Evolutionary conservation across 2,329 filamentous ascomycete genomes (phyloP), one percentile per base, ranked within the genome.

Genomic region (Aspergillus tamarii): DNA sequence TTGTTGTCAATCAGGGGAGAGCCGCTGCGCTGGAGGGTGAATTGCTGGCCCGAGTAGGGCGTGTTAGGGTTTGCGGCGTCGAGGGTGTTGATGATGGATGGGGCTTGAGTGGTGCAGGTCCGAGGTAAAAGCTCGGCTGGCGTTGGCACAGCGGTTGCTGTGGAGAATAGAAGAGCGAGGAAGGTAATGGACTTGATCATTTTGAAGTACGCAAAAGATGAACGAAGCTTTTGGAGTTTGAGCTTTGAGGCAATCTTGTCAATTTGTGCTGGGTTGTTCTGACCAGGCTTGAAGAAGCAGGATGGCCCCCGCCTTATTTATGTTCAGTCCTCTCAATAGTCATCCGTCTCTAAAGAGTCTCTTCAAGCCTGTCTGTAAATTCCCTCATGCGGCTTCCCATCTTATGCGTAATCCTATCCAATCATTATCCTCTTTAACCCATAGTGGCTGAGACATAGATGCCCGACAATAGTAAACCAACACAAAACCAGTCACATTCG

Each of bases 61-160:
- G 54, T 65, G 50, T 66, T 53, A 0, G 69, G 64, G 28, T 56
- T 62, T 5, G 61, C 28, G 11, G 43, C 54, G n/a, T 53, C 34
- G 3, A 71, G 64, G 19, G 62, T 41, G 21, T 68, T 60, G 32
- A 70, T 70, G n/a, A 28, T 23, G 6, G 57, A 52, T 5, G 68
- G 68, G 10, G 61, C 60, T 1, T 61, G 56, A 11, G 64, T 68
- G 14, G 57, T 52, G 53, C 68, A 70, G 45, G 68, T 55, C 11
- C 68, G 64, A 8, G 60, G 60, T 12, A 53, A n/a, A 48, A 69
- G 50, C n/a, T 61, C 57, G 34, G 53, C 60, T 9, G 59, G 60
- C 11, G 62, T 64, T 53, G 64, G 66, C 2, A 59, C n/a, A 9
- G 64, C 54, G 21, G 19, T 50, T 8, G 55, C 57, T 21, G 54